Percentiles rank a stretch among this genome's conserved stretches.
Evolutionary conservation across 371 early-diverging fungal genomes (phyloP).

Genomic region (Rhizopus microsporus): DNA sequence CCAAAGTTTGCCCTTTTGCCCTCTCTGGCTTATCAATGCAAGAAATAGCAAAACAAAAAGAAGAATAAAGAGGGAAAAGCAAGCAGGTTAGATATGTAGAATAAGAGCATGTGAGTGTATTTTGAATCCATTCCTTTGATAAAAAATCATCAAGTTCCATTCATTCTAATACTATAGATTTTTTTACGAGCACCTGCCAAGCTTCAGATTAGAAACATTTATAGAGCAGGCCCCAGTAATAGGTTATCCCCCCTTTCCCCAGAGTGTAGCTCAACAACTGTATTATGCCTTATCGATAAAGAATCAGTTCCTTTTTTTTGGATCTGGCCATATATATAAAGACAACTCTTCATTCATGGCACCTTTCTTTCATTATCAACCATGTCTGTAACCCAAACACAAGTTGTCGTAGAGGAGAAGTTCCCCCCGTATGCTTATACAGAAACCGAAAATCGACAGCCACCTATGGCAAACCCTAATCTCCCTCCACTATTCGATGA

Average conservation of each 20-base stretch:
- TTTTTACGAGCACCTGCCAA: no score
- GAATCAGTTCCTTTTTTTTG: not conserved
- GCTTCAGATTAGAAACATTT: no score
- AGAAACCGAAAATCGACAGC: constrained; percentile 40
- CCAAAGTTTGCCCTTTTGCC: not conserved
- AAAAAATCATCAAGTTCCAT: no score
- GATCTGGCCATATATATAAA: not conserved
- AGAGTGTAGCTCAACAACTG: not conserved
- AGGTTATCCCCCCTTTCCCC: not conserved
- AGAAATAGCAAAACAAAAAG: not conserved
- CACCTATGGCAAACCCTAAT: constrained; percentile 31
- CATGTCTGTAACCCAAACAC: constrained; percentile 5
- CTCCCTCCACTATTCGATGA: constrained; percentile 59
- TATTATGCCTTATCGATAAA: not conserved
- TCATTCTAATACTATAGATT: no score
- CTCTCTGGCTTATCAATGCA: not conserved
- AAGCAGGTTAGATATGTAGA: not conserved
- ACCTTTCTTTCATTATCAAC: not conserved
- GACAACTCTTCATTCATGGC: not conserved
- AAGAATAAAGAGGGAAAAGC: not conserved
- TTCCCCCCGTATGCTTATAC: constrained; percentile 40
- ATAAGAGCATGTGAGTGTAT: not conserved
- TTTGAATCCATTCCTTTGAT: not conserved
- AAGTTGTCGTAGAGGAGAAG: not conserved
- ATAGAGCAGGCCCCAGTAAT: not conserved